A percentile compares a stretch with the other conserved stretches of the same genome.
Conservation (phyloP, 805 yeast species). For the Phaffomyces antillensis region DNA sequence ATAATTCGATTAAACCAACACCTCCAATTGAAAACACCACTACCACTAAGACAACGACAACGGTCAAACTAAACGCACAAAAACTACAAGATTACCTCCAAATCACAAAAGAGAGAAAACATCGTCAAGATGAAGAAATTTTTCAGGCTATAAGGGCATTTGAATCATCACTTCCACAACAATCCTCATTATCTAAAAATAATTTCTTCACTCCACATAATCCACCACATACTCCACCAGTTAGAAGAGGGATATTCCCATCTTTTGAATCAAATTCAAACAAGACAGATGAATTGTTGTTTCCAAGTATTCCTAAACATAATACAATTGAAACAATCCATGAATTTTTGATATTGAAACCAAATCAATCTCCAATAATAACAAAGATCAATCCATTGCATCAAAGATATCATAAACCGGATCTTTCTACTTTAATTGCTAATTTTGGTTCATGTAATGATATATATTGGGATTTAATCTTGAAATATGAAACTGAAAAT, state of each 20-base stretch:
- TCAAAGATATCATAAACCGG: slow-evolving; percentile 29
- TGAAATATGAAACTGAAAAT: slow-evolving; percentile 32
- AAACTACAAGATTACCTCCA: slow-evolving; percentile 36
- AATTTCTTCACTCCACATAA: slow-evolving; percentile 34
- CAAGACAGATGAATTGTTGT: slow-evolving; percentile 14
- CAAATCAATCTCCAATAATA: slow-evolving; percentile 12
- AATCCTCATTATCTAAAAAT: slow-evolving; percentile 31
- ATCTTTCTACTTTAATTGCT: slow-evolving; percentile 34
- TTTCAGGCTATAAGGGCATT: slow-evolving; percentile 44
- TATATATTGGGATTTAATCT: slow-evolving; percentile 29
- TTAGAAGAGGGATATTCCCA: slow-evolving; percentile 14
- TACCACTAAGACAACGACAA: neutral
- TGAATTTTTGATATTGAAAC: slow-evolving; percentile 18
- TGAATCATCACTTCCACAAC: slow-evolving; percentile 33
- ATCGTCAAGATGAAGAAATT: slow-evolving; percentile 33
- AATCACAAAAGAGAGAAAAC: slow-evolving; percentile 35
- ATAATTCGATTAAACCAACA: too few relatives aligned
- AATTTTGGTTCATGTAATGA: slow-evolving; percentile 32
- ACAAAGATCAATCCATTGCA: slow-evolving; percentile 35
- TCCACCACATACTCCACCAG: slow-evolving; percentile 4
- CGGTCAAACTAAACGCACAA: slow-evolving; percentile 10
- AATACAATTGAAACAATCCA: slow-evolving; percentile 7
- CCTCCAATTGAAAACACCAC: too few relatives aligned
- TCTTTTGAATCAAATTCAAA: neutral
- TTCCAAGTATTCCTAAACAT: slow-evolving; percentile 15